These are phyloP conservation scores for Thalassiosira profunda DNA, from an alignment of 108 stramenopile species.

Conservation along the genomic window DNA sequence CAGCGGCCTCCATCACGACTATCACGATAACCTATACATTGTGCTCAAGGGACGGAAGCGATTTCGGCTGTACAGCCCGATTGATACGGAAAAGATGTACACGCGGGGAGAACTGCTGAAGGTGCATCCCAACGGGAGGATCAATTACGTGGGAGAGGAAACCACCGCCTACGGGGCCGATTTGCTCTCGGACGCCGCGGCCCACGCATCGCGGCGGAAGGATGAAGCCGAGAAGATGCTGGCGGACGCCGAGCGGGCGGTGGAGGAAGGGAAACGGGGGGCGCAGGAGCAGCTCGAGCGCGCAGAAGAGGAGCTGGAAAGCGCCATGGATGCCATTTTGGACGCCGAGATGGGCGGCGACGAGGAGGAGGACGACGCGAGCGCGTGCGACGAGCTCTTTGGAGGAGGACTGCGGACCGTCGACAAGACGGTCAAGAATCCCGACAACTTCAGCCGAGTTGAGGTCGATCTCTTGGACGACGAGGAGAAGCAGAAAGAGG, in stretches of 20 bases:
- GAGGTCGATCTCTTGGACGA: constrained; percentile 29
- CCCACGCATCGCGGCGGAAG: constrained; percentile 40
- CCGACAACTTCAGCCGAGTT: constrained; percentile 51
- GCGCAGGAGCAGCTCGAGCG: constrained; percentile 53
- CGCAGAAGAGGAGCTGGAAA: constrained; percentile 71
- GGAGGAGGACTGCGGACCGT: constrained; percentile 21
- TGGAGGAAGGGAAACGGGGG: constrained; percentile 47
- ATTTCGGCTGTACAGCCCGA: constrained; percentile 86
- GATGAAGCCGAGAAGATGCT: constrained; percentile 58
- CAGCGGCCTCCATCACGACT: constrained; percentile 98
- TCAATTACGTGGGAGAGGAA: constrained; percentile 73
- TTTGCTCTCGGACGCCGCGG: constrained; percentile 35
- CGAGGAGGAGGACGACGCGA: constrained; percentile 46
- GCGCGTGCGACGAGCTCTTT: constrained; percentile 45
- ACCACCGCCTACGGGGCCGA: constrained; percentile 51
- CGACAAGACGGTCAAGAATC: constrained; percentile 51
- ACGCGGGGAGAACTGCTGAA: constrained; percentile 63
- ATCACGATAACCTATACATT: constrained; percentile 98
- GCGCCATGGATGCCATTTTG: constrained; percentile 71
- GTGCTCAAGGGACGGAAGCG: constrained; percentile 84
- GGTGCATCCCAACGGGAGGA: constrained; percentile 93
- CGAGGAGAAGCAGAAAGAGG: constrained; percentile 10
- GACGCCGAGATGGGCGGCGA: constrained; percentile 67
- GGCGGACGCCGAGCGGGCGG: constrained; percentile 32
- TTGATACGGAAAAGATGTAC: constrained; percentile 70